These are phyloP conservation scores for Cymbopogon flexuosus DNA, from an alignment of 202 grass and related monocot genomes.

Conservation along the genomic window DNA sequence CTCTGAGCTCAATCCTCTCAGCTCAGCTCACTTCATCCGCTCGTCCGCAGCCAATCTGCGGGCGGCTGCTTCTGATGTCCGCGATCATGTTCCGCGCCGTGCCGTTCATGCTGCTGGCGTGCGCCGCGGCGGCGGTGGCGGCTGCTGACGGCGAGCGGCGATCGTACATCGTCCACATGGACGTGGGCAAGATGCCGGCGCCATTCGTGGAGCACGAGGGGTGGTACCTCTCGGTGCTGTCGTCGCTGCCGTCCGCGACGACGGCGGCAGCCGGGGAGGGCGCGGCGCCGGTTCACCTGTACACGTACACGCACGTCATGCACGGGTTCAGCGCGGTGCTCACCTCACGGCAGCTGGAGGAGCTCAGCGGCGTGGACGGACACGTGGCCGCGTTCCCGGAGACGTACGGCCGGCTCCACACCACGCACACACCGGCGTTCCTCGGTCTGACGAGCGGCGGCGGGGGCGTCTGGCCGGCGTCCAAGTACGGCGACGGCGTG, in stretches of 20 bases:
- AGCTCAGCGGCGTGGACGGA: constrained; percentile 17
- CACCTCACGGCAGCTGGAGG: constrained; percentile 38
- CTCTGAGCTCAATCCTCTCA: constrained; percentile 12
- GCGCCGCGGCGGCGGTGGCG: background rate
- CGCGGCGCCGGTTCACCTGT: constrained; percentile 47
- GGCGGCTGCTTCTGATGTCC: background rate
- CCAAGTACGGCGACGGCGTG: constrained; percentile 47
- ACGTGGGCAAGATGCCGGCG: constrained; percentile 54
- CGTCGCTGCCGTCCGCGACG: constrained; percentile 19
- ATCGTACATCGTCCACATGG: constrained; percentile 77
- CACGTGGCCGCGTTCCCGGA: constrained; percentile 61
- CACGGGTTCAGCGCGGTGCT: constrained; percentile 59
- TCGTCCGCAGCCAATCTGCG: background rate
- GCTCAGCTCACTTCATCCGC: background rate
- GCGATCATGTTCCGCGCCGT: constrained; percentile 3
- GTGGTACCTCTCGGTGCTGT: constrained; percentile 67
- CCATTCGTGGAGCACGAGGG: constrained; percentile 59
- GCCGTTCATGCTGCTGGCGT: background rate
- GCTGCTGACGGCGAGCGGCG: background rate
- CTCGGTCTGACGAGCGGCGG: constrained; percentile 37
- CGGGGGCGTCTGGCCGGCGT: constrained; percentile 29
- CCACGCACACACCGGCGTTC: constrained; percentile 65
- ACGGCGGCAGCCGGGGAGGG: background rate
- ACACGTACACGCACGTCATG: constrained; percentile 68
- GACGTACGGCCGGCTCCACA: constrained; percentile 51